Percentiles rank a stretch among this genome's conserved stretches.
Evolutionary conservation across 805 yeast genomes (phyloP).

Genomic region (Clavispora santaluciae): DNA sequence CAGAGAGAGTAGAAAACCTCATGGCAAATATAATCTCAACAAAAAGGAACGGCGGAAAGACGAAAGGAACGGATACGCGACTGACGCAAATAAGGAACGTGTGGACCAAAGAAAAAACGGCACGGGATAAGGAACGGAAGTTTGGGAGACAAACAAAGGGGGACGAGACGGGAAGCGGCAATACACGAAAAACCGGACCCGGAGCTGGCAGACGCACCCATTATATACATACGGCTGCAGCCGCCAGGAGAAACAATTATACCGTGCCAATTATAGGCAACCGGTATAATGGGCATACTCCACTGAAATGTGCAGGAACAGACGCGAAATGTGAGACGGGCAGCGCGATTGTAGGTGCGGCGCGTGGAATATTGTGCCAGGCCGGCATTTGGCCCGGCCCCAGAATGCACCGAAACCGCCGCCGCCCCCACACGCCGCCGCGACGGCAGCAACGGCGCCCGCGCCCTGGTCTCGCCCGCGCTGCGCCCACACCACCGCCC

Average conservation of each 20-base stretch:
- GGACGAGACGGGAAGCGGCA: neutral
- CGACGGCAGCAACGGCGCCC: no score
- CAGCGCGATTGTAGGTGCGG: neutral
- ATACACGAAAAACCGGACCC: neutral
- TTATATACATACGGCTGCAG: neutral
- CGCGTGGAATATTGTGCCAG: neutral
- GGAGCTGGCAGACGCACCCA: neutral
- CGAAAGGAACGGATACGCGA: neutral
- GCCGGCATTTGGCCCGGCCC: neutral
- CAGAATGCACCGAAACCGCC: neutral
- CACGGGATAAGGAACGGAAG: constrained; percentile 1
- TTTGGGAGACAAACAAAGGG: neutral
- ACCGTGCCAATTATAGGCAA: neutral
- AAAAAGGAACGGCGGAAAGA: neutral
- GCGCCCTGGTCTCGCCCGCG: no score
- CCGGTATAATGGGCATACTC: neutral
- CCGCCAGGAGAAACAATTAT: neutral
- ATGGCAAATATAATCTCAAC: neutral
- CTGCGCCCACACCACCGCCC: no score
- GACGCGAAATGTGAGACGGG: neutral
- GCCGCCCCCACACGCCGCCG: no score
- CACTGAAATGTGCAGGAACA: neutral
- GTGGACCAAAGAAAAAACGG: neutral
- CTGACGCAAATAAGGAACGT: neutral
- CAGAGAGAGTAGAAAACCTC: constrained; percentile 11